Conservation (phyloP, 2,329 filamentous ascomycete species). For the Exophiala alcalophila region DNA sequence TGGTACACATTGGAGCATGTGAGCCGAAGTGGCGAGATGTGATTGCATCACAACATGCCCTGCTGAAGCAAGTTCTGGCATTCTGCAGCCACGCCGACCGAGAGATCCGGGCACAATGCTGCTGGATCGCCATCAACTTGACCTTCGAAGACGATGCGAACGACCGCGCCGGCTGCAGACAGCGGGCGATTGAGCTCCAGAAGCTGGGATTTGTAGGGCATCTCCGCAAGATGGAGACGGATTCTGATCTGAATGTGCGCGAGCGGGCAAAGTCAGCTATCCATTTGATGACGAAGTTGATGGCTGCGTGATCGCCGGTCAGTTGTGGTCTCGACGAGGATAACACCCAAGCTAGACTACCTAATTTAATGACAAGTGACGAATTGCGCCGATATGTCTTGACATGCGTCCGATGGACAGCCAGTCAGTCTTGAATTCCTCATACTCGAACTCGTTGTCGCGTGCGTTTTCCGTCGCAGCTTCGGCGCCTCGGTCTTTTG, state of each 20-base stretch:
- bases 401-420: too few species aligned
- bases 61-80: conserved; percentile 69
- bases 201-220: conserved; percentile 68
- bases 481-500: too few species aligned
- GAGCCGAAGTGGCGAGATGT: conserved; percentile 73
- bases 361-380: too few species aligned
- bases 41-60: conserved; percentile 70
- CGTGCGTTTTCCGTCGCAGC: too few species aligned
- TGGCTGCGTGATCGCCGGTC: too few species aligned
- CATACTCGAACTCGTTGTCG: too few species aligned
- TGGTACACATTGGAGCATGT: conserved; percentile 85
- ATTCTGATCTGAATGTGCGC: conserved; percentile 75
- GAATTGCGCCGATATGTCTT: too few species aligned
- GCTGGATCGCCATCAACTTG: conserved; percentile 82
- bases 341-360: too few species aligned
- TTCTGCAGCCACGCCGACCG: conserved; percentile 71
- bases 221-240: conserved; percentile 61
- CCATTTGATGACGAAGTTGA: conserved; percentile 50
- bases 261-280: conserved; percentile 79
- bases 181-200: conserved; percentile 66
- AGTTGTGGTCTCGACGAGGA: too few species aligned
- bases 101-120: conserved; percentile 73
- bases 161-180: conserved; percentile 51
- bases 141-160: conserved; percentile 74
- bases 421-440: too few species aligned